These are phyloP conservation scores for Sambucus nigra DNA, from an alignment of 129 eudicot species.

Conservation along the genomic window DNA sequence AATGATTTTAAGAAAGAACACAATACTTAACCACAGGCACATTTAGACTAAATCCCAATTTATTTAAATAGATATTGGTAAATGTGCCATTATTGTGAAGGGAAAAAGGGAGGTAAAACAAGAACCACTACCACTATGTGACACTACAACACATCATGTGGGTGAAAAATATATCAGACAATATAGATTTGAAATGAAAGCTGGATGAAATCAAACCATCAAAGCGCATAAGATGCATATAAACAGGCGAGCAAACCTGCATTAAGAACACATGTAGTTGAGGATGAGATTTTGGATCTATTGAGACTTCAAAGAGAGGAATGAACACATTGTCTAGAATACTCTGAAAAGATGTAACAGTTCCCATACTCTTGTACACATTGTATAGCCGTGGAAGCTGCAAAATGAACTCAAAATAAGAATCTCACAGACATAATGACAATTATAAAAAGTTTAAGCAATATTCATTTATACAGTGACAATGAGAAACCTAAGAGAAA, in stretches of 20 bases:
- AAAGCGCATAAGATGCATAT: neutral
- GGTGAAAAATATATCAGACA: neutral
- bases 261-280: constrained; percentile 50
- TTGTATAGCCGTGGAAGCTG: constrained; percentile 60
- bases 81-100: too few species aligned
- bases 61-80: too few species aligned
- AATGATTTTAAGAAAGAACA: too few species aligned
- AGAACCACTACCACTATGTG: too few species aligned
- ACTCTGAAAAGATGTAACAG: constrained; percentile 56
- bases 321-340: constrained; percentile 53
- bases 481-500: neutral
- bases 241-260: constrained; percentile 30
- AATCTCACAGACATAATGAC: neutral
- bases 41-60: too few species aligned
- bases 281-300: constrained; percentile 63
- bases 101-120: too few species aligned
- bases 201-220: neutral
- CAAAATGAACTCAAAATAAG: neutral
- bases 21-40: too few species aligned
- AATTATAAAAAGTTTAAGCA: neutral
- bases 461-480: neutral
- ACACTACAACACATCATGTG: neutral
- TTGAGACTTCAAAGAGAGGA: constrained; percentile 55
- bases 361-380: constrained; percentile 55
- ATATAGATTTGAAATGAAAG: neutral